phyloP scores from a whole-genome alignment of 1,284 basidiomycete species.

The Ustilago nuda region DNA sequence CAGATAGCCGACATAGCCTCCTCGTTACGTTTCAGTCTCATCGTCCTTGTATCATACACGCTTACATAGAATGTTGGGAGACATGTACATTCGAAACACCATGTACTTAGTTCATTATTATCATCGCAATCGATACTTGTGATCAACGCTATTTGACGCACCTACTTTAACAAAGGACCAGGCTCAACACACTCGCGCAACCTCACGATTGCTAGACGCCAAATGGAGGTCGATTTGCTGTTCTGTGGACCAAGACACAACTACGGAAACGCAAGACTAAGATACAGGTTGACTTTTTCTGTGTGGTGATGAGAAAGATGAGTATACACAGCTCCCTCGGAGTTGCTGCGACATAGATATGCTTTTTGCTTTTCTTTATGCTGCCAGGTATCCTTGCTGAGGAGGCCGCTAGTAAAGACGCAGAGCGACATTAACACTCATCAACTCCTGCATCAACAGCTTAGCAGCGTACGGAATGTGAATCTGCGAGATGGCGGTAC shows the following conservation, averaged over 20 bases:
- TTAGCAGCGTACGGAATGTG: slow-evolving; percentile 74
- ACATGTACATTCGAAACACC: too few relatives aligned
- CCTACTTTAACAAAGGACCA: neutral
- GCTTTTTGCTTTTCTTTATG: neutral
- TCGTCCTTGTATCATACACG: too few relatives aligned
- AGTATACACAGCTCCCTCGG: neutral
- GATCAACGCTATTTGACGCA: too few relatives aligned
- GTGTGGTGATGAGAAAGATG: neutral
- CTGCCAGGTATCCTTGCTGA: neutral
- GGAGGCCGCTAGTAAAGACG: slow-evolving; percentile 53
- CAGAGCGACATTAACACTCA: slow-evolving; percentile 68
- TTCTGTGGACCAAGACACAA: slow-evolving; percentile 1
- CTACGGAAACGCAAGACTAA: slow-evolving; percentile 3
- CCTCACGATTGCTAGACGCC: neutral
- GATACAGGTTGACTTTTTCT: slow-evolving; percentile 17
- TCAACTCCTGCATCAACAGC: slow-evolving; percentile 84
- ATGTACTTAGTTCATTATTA: too few relatives aligned
- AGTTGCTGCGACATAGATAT: neutral
- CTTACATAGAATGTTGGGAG: too few relatives aligned
- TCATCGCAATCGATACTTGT: too few relatives aligned
- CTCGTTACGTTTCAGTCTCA: too few relatives aligned
- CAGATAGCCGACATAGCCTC: too few relatives aligned
- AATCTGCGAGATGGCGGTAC: slow-evolving; percentile 69
- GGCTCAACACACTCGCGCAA: neutral
- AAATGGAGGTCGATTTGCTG: slow-evolving; percentile 7